Conservation (phyloP, 2,329 filamentous ascomycete genomes). For the Hypomyces perniciosus region DNA sequence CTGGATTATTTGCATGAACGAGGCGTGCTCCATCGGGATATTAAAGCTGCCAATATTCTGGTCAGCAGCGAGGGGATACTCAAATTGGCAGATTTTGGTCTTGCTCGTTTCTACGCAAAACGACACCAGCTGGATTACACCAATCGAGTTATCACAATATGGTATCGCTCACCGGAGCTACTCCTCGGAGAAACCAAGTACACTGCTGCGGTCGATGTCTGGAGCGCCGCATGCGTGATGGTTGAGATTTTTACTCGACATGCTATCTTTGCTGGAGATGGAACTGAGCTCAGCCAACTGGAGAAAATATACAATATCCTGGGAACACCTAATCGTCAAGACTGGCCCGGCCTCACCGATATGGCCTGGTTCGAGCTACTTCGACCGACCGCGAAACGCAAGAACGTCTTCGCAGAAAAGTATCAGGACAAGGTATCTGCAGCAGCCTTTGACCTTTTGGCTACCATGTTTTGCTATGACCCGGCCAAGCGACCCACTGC, state of each 20-base stretch:
- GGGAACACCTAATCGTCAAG: conserved; percentile 74
- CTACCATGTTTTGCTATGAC: conserved; percentile 84
- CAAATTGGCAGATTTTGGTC: conserved; percentile 92
- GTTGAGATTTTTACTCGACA: conserved; percentile 93
- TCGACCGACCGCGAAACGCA: conserved; percentile 66
- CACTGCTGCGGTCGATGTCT: conserved; percentile 84
- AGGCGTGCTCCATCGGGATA: conserved; percentile 93
- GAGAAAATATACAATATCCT: conserved; percentile 94
- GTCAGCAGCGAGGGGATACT: conserved; percentile 84
- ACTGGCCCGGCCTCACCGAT: conserved; percentile 87
- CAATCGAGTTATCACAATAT: conserved; percentile 97
- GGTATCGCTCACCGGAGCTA: conserved; percentile 92
- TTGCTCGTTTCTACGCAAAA: conserved; percentile 95
- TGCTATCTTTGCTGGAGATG: conserved; percentile 92
- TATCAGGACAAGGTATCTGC: conserved; percentile 73
- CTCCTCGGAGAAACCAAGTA: conserved; percentile 86
- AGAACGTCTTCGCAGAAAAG: conserved; percentile 72
- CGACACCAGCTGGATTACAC: conserved; percentile 90
- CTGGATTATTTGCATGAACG: conserved; percentile 88
- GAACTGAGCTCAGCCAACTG: conserved; percentile 90
- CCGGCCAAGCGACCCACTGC: conserved; percentile 78
- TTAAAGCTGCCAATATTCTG: conserved; percentile 96
- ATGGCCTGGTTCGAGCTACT: conserved; percentile 97
- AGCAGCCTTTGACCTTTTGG: conserved; percentile 75
- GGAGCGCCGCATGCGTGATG: conserved; percentile 95